Base-by-base conservation (phyloP, 306 rosid genomes). In the Trichosanthes cucumerina region DNA sequence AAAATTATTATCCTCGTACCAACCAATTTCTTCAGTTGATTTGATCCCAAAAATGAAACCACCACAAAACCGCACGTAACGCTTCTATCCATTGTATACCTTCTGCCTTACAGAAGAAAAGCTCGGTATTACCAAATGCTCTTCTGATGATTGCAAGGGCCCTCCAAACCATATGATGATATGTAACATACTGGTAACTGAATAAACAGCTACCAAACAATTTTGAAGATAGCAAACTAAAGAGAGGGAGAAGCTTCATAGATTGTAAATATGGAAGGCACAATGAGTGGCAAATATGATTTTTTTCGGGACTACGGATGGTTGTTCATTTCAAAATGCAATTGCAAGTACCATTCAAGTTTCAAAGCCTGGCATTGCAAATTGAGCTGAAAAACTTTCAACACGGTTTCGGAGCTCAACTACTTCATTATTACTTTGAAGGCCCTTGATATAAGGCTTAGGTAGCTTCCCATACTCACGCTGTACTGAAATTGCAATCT, bases 341-440 rank as follows among this genome's bases (percentile, higher is more conserved):
- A 78, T 72, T 31, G 9, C 60, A 74, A 50, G 47, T 31, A 19
- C 77, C 63, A 78, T 50, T 90, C 91, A 91, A 64, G 81, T 72
- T 73, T 89, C 97, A 80, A 87, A 88, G 68, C 97, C 97, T 0
- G 98, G 97, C 96, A 95, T 76, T 57, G 89, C 92, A 89, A 95
- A 95, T 84, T 92, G 96, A 68, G 87, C 86, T 52, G 96, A 96
- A 86, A 95, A 95, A 31, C 84, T 84, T 84, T 88, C 97, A 72
- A 92, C 98, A 31, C 90, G 88, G 12, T 78, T 69, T 53, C 93
- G 87, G 19, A 95, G 97, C 76, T 92, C 98, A 75, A 83, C 68
- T 75, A 91, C 79, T 76, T 92, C 98, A 78, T 91, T 89, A 72
- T 87, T 87, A 83, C 79, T 82, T 82, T 89, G 92, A 78, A 94